Evolutionary conservation across 306 rosid species (phyloP).

Genomic region (Begonia masoniana): DNA sequence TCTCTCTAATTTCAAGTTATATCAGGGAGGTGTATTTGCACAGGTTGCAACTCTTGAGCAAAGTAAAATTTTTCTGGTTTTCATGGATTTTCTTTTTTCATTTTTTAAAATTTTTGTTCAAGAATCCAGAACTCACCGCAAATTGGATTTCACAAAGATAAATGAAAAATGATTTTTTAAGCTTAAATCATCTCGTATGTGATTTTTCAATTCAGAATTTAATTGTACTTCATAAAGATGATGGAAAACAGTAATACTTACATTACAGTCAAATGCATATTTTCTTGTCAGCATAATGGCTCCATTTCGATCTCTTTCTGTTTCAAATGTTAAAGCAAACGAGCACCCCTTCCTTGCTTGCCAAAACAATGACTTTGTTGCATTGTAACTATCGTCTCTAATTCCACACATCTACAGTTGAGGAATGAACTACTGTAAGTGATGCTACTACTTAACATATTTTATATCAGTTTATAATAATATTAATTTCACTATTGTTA

Average conservation of each 20-base stretch:
- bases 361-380: conserved; percentile 73
- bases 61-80: too few species aligned
- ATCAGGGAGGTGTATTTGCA: too few species aligned
- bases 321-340: conserved; percentile 61
- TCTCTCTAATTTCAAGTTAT: too few species aligned
- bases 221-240: neutral
- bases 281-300: conserved; percentile 78
- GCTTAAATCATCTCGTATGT: too few species aligned
- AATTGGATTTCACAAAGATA: neutral
- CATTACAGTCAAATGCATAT: conserved; percentile 84
- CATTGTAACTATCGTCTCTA: conserved; percentile 41
- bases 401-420: conserved; percentile 58
- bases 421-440: too few species aligned
- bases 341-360: conserved; percentile 86
- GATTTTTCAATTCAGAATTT: neutral
- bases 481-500: too few species aligned
- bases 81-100: neutral
- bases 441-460: too few species aligned
- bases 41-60: too few species aligned
- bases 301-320: conserved; percentile 78
- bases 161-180: too few species aligned
- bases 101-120: too few species aligned
- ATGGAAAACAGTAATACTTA: conserved; percentile 15
- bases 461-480: too few species aligned
- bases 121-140: too few species aligned